Evolutionary conservation across 163 green algal genomes (phyloP).

Genomic region (Scenedesmus sp.): DNA sequence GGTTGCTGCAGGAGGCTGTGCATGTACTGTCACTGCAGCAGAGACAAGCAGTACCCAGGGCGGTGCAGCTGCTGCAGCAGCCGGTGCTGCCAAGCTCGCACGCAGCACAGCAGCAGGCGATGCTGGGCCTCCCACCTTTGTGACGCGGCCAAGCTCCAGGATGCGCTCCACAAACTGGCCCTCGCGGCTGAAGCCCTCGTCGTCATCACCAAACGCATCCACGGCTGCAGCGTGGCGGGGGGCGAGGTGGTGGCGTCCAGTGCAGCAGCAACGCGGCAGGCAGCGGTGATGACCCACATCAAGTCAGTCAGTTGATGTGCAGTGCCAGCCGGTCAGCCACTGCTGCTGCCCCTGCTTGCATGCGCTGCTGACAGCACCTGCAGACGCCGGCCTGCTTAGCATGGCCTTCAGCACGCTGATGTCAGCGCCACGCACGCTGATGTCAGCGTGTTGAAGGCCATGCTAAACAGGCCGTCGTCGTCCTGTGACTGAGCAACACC

Average conservation of each 20-base stretch:
- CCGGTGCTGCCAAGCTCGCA: too few species aligned
- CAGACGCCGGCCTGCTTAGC: too few species aligned
- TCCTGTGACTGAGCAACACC: too few species aligned
- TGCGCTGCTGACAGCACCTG: too few species aligned
- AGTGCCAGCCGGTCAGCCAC: not conserved
- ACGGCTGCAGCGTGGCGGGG: not conserved
- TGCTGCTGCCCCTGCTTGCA: too few species aligned
- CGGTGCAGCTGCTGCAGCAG: too few species aligned
- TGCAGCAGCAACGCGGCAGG: not conserved
- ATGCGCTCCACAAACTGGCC: conserved; percentile 68
- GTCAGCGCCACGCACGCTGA: too few species aligned
- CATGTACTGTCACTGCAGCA: not conserved
- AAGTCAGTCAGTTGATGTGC: conserved; percentile 10
- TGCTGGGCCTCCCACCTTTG: conserved; percentile 58
- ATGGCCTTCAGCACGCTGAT: too few species aligned
- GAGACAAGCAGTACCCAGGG: too few species aligned
- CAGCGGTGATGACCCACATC: not conserved
- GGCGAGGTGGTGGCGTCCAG: not conserved
- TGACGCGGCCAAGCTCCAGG: conserved; percentile 73
- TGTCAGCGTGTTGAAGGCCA: too few species aligned
- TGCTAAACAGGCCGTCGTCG: too few species aligned
- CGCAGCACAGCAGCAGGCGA: too few species aligned
- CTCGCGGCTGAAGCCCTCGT: conserved; percentile 8
- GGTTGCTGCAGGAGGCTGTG: not conserved
- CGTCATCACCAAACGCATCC: conserved; percentile 31